Evolutionary conservation across 2,329 filamentous ascomycete genomes (phyloP), one percentile per base, ranked within the genome.

Genomic region (Aspergillus fischeri): DNA sequence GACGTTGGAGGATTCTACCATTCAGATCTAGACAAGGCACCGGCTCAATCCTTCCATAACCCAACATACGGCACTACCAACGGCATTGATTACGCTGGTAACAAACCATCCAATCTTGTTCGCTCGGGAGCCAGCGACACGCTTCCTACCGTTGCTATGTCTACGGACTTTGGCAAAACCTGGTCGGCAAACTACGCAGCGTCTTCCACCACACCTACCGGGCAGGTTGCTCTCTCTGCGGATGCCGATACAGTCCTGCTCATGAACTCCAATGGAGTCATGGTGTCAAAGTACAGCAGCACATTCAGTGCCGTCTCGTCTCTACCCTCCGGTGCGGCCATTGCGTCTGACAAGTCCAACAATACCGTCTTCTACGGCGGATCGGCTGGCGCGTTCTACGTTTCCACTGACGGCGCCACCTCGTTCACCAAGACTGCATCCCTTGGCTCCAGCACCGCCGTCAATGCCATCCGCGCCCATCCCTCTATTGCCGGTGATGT

Each of bases 321-420:
- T 44, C 67, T 83, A 0, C 76, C 80, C 1, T 71, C 75, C 0
- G 73, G 73, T 8, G 78, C 81, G 0, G 72, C 78, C 4, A 78
- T 86, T 52, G 82, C 81, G 5, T 78, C 80, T 8, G 83, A 86
- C 66, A 84, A 82, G 70, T 74, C 77, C 51, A 76, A 81, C 49
- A 79, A 78, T 51, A 77, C 76, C 10, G 74, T 78, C 53, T 84
- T 85, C 64, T 85, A 85, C 64, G 82, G 71, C 17, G 81, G 73
- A 0, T 78, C 77, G 0, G 75, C 72, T 0, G 69, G 73, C 0
- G 71, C 63, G 3, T 80, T 85, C 63, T 85, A 83, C 61, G 75
- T 81, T 14, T 85, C 82, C 14, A 78, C 73, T 8, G 70, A 85
- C 64, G 72, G 70, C 0, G 83, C 76, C 0, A 63, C 72, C 0